Base-by-base conservation (phyloP, 371 early-diverging fungal species). In the Mucor racemosus region DNA sequence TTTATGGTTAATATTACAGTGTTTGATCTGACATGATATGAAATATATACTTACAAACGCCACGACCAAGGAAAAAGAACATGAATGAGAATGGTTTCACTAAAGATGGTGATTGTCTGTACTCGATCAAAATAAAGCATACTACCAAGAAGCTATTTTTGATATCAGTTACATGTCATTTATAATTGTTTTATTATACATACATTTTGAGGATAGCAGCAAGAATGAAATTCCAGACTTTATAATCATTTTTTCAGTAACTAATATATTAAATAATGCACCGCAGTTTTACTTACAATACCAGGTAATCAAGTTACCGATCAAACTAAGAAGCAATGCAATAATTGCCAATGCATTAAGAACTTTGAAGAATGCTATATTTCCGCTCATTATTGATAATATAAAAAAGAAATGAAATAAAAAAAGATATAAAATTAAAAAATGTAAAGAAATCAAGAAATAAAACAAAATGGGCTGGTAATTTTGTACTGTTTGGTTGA, bases 41-140 rank as follows among this genome's bases (percentile, higher is more conserved):
- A 7, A 38, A 5, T 38, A 38, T 35, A 46, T 39, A 60, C 72
- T 67, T 72, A 72, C 72, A 72, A 5, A 65, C n/a, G 31, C 65
- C 67, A 41, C 72, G 63, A 26, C 72, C 72, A 26, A 72, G 60
- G 46, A 72, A 72, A 36, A 61, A 67, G 48, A 60, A 72, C 72
- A 72, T 67, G 40, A 72, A 72, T 1, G 71, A 71, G 31, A 66
- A 59, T 4, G 66, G 63, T 31, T 71, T 71, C 5, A 71, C 55
- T 14, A 66, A 53, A 9, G 19, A 44, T 38, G 71, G 66, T 2
- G 63, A 58, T 59, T 66, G 71, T 11, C 50, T 66, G 21, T 62
- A 58, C 21, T 71, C 71, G 7, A 71, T 26, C 17, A 62, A 21
- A 9, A 62, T 5, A 4, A 71, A 42, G 13, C 50, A 14, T 19